Evolutionary conservation across 495 filamentous ascomycete genomes (phyloP).

Genomic region (Trichoderma asperelloides): DNA sequence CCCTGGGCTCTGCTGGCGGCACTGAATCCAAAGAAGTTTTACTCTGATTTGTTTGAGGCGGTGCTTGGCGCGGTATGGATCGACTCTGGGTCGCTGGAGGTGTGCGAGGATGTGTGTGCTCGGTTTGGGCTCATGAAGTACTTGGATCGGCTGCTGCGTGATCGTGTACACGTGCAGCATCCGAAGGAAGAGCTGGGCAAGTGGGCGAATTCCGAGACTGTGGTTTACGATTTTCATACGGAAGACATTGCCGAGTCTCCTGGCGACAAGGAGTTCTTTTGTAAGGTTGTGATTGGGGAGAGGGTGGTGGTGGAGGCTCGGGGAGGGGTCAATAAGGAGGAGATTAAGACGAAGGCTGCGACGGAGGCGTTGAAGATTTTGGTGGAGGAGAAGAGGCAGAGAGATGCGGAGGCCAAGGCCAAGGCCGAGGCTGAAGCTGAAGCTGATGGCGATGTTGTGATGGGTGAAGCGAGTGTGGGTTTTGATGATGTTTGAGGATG

Average conservation of each 20-base stretch:
- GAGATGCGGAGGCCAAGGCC: neutral
- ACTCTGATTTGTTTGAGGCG: constrained; percentile 78
- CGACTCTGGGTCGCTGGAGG: constrained; percentile 58
- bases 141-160: constrained; percentile 49
- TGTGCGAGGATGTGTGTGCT: constrained; percentile 50
- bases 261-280: constrained; percentile 29
- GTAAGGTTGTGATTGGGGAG: constrained; percentile 43
- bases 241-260: constrained; percentile 10
- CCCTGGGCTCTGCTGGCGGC: constrained; percentile 67
- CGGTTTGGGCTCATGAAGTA: constrained; percentile 55
- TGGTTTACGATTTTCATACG: constrained; percentile 38
- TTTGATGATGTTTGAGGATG: neutral
- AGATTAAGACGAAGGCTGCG: constrained; percentile 51
- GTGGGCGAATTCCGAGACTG: constrained; percentile 40
- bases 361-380: constrained; percentile 32
- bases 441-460: neutral
- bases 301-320: constrained; percentile 34
- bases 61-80: constrained; percentile 79
- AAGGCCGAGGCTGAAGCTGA: neutral
- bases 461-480: too few species aligned
- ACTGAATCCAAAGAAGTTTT: constrained; percentile 67
- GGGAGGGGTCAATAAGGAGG: constrained; percentile 40
- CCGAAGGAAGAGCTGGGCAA: constrained; percentile 64
- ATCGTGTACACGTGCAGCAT: constrained; percentile 55
- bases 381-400: neutral